phyloP scores from a whole-genome alignment of 495 filamentous ascomycete species.

The Xanthoparmelia taractica region DNA sequence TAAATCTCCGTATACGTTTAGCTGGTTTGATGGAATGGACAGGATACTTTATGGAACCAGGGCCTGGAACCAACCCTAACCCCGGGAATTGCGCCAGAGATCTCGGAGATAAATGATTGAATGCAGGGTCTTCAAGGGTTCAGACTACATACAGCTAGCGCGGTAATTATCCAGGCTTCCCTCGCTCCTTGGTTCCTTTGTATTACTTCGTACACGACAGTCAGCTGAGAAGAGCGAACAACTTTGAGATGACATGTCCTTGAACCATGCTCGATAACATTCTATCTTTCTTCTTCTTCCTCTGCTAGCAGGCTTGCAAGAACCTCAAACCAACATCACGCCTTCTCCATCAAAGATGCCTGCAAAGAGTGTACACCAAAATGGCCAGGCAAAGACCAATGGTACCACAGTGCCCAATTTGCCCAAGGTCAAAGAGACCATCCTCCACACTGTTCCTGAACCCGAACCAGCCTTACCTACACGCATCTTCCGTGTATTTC shows the following conservation, averaged over 20 bases:
- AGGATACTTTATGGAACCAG: too few relatives aligned
- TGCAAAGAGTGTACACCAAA: not conserved
- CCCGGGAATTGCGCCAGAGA: too few relatives aligned
- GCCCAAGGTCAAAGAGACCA: not conserved
- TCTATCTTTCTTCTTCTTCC: not conserved
- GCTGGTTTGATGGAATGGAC: too few relatives aligned
- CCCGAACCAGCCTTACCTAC: conserved; percentile 5
- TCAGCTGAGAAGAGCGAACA: not conserved
- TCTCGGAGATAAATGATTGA: too few relatives aligned
- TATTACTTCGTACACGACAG: too few relatives aligned
- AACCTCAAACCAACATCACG: not conserved
- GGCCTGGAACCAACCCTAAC: too few relatives aligned
- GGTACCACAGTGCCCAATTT: not conserved
- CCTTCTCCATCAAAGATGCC: not conserved
- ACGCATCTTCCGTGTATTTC: conserved; percentile 3
- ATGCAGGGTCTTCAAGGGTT: not conserved
- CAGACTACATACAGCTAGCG: not conserved
- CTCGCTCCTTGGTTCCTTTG: not conserved
- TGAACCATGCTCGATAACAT: not conserved
- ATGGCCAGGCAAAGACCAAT: not conserved
- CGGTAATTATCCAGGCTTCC: not conserved
- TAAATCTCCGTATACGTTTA: too few relatives aligned
- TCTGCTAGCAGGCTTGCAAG: not conserved
- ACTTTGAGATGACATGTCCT: not conserved
- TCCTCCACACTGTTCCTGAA: conserved; percentile 3